Evolutionary conservation across 2,329 filamentous ascomycete species (phyloP).

Genomic region (Sodiomyces alkalinus): DNA sequence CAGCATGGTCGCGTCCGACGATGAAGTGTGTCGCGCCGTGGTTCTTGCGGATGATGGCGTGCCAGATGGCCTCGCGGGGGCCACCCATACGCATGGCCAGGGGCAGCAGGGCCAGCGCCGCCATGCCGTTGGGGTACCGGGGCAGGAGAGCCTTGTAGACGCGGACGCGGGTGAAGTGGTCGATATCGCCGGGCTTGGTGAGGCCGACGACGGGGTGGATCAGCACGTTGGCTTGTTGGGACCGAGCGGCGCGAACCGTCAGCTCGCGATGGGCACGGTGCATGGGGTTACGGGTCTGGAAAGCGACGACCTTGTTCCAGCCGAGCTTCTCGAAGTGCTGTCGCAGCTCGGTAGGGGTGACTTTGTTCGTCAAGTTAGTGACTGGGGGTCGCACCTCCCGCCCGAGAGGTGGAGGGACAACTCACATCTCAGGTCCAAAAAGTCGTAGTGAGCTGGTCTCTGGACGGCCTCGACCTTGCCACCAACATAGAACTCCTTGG

Average conservation of each 20-base stretch:
- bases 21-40: constrained; percentile 99
- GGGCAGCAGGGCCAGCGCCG: constrained; percentile 83
- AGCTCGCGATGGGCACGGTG: constrained; percentile 96
- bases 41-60: constrained; percentile 99
- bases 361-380: constrained; percentile 24
- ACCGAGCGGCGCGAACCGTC: constrained; percentile 89
- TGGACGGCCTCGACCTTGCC: constrained; percentile 93
- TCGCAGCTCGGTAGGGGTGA: constrained; percentile 87
- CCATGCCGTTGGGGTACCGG: constrained; percentile 98
- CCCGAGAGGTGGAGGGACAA: constrained; percentile 6
- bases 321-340: constrained; percentile 98
- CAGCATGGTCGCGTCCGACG: constrained; percentile 94
- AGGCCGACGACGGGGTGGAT: constrained; percentile 98
- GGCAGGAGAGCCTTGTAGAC: constrained; percentile 96
- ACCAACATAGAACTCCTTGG: constrained; percentile 82
- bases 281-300: constrained; percentile 99
- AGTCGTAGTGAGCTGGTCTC: constrained; percentile 96
- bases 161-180: constrained; percentile 97
- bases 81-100: constrained; percentile 99
- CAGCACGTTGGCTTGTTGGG: constrained; percentile 93
- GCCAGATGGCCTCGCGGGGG: constrained; percentile 96
- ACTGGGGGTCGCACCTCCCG: not conserved
- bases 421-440: constrained; percentile 86
- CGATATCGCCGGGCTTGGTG: constrained; percentile 98
- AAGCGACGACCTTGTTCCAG: constrained; percentile 94